Conservation (phyloP, 331 rosid genomes). For the Arachis monticola region DNA sequence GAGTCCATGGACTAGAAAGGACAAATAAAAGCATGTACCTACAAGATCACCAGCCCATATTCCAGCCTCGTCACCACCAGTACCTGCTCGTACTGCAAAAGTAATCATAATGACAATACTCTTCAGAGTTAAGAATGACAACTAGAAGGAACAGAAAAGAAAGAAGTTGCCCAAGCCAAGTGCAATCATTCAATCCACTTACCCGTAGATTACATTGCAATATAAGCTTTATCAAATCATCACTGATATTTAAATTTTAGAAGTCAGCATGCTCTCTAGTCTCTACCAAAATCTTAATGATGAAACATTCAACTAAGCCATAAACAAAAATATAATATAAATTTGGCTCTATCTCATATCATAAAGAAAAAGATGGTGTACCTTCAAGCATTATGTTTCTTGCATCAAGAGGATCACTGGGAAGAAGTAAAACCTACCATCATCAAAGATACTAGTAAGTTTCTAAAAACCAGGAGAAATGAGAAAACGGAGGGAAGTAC, state of each 20-base stretch:
- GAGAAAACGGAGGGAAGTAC: not conserved
- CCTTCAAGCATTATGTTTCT: slow-evolving; percentile 99
- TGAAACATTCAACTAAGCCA: slow-evolving; percentile 32
- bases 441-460: slow-evolving; percentile 32
- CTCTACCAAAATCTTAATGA: slow-evolving; percentile 11
- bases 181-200: slow-evolving; percentile 24
- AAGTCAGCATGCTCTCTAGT: not conserved
- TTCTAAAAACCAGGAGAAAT: slow-evolving; percentile 37
- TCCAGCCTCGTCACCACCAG: slow-evolving; percentile 99
- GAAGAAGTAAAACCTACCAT: slow-evolving; percentile 72
- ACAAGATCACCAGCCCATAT: slow-evolving; percentile 99
- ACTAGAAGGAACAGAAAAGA: not conserved
- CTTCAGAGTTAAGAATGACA: slow-evolving; percentile 29
- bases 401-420: slow-evolving; percentile 95
- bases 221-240: slow-evolving; percentile 18
- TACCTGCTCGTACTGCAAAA: slow-evolving; percentile 94
- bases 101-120: slow-evolving; percentile 20
- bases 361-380: slow-evolving; percentile 43
- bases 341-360: not conserved
- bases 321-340: slow-evolving; percentile 33
- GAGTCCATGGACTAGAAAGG: slow-evolving; percentile 42
- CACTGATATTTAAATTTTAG: not conserved
- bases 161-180: slow-evolving; percentile 15
- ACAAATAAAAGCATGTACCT: slow-evolving; percentile 85
- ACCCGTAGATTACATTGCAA: not conserved